Percentiles rank a stretch among this genome's conserved stretches.
phyloP scores from a whole-genome alignment of 768 basidiomycete species.

The Podaxis sp. region DNA sequence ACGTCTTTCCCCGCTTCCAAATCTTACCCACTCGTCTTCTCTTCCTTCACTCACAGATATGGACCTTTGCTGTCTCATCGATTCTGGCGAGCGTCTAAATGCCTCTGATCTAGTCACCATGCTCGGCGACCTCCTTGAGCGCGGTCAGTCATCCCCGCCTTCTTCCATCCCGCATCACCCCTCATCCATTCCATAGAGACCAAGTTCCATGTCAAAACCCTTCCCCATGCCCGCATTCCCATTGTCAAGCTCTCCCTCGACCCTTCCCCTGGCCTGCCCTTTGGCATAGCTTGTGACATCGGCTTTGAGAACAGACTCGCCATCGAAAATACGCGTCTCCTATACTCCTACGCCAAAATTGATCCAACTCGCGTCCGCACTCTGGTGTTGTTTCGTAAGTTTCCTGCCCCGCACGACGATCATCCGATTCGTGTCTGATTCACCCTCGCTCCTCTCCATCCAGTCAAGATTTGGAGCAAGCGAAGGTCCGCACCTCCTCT shows the following conservation, averaged over 20 bases:
- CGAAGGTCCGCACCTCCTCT: conserved; percentile 57
- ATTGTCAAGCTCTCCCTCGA: conserved; percentile 96
- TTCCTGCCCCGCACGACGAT: not conserved
- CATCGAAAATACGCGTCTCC: conserved; percentile 91
- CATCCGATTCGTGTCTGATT: conserved; percentile 16
- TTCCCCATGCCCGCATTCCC: conserved; percentile 96
- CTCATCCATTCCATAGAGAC: conserved; percentile 59
- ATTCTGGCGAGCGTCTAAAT: conserved; percentile 75
- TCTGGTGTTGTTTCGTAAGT: conserved; percentile 94
- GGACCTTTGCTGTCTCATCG: conserved; percentile 97
- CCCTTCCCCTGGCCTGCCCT: conserved; percentile 76
- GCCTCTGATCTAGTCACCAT: conserved; percentile 91
- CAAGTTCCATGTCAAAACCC: conserved; percentile 92
- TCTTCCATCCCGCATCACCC: not conserved
- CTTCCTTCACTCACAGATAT: conserved; percentile 61
- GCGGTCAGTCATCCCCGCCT: conserved; percentile 56
- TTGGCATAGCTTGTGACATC: conserved; percentile 96
- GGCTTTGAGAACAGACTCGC: conserved; percentile 98
- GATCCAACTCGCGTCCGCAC: conserved; percentile 93
- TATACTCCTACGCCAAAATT: conserved; percentile 97
- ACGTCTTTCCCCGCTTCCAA: not conserved
- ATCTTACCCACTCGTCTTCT: too few species aligned
- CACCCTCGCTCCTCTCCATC: conserved; percentile 12
- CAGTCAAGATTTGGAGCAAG: conserved; percentile 99
- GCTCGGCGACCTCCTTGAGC: conserved; percentile 90